Percentiles rank a stretch among this genome's conserved stretches.
Evolutionary conservation across 164 flowering plant genomes (phyloP).

Genomic region (Tetrastigma voinierianum): DNA sequence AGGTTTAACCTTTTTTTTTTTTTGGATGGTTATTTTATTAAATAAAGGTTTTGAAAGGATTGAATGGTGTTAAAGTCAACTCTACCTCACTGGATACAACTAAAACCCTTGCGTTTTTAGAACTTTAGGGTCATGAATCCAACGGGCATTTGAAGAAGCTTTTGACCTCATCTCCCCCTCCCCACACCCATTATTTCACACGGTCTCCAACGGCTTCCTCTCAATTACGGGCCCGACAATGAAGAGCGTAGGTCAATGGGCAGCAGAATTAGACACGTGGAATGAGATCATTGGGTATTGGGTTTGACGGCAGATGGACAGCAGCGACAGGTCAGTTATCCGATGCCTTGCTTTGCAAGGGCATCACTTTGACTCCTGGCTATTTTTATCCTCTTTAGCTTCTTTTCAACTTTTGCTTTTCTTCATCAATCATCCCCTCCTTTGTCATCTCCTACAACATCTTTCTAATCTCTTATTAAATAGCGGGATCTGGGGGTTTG

Average conservation of each 20-base stretch:
- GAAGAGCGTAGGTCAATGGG: conserved; percentile 16
- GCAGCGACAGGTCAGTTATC: conserved; percentile 11
- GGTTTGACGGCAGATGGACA: conserved; percentile 26
- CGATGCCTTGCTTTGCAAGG: conserved; percentile 11
- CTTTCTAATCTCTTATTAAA: background rate
- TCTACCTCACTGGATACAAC: conserved; percentile 50
- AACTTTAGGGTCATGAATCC: conserved; percentile 24
- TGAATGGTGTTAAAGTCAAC: conserved; percentile 51
- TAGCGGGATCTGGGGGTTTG: background rate
- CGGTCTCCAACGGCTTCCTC: conserved; percentile 14
- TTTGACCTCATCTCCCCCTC: conserved; percentile 29
- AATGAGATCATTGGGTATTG: background rate
- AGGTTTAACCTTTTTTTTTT: no score
- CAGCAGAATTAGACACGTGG: conserved; percentile 28
- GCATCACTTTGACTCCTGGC: conserved; percentile 34
- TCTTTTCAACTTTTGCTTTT: background rate
- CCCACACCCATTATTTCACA: conserved; percentile 15
- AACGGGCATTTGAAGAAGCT: conserved; percentile 32
- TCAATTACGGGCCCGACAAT: conserved; percentile 8
- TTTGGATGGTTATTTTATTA: no score
- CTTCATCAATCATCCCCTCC: background rate
- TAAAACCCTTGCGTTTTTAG: background rate
- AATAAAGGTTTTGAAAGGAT: conserved; percentile 1
- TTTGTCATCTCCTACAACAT: background rate
- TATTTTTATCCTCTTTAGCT: background rate